A percentile compares a stretch with the other conserved stretches of the same genome.
Conservation (phyloP, 805 yeast genomes). For the Diddensiella transvaalensis region DNA sequence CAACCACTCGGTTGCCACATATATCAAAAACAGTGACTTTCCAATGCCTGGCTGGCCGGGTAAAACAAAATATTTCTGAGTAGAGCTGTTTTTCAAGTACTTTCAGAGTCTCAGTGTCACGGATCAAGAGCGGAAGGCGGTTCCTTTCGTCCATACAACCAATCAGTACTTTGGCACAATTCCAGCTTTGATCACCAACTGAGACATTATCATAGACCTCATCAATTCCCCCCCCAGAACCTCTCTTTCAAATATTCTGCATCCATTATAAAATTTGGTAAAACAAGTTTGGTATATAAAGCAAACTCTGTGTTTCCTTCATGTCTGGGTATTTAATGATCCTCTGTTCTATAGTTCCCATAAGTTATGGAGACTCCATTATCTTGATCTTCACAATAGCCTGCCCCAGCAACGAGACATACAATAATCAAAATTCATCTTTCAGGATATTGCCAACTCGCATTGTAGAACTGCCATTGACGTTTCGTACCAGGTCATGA, state of each 20-base stretch:
- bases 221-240: neutral
- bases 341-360: no score
- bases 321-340: no score
- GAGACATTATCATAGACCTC: neutral
- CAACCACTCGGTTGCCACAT: neutral
- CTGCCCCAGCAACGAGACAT: no score
- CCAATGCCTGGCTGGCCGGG: conserved; percentile 1
- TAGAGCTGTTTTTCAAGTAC: neutral
- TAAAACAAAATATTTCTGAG: neutral
- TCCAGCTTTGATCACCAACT: neutral
- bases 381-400: no score
- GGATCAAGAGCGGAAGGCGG: neutral
- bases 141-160: neutral
- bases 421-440: no score
- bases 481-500: no score
- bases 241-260: neutral
- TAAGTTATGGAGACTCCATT: no score
- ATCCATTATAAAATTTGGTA: neutral
- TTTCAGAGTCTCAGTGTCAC: neutral
- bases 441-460: neutral
- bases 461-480: no score
- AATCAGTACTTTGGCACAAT: neutral
- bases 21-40: neutral
- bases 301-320: no score
- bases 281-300: no score